Evolutionary conservation across 352 stramenopile genomes (phyloP), one percentile per base, ranked within the genome.

Genomic region (Pythium volutum): DNA sequence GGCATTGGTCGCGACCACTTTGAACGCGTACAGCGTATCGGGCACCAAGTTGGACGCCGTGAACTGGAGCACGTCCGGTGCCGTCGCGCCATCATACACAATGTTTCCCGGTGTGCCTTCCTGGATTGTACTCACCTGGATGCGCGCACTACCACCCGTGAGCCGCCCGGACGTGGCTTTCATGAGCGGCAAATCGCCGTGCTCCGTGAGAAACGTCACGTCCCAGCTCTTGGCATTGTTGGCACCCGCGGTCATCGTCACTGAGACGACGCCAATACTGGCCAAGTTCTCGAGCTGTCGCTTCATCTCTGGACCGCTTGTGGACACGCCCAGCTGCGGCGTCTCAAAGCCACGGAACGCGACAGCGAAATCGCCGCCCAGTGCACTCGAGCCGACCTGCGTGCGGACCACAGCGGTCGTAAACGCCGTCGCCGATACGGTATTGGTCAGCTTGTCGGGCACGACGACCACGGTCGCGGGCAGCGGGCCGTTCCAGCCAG

Each of bases 171-270:
- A 77, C 1, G 95, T 98, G 18, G 88, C 79, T 55, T 86, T 77
- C 75, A 99, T 91, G 42, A 93, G 64, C 9, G 95, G 94, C 16
- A 99, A 62, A 65, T 99, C 84, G 1, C 96, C 95, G n/a, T 97
- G 69, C 52, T 98, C 89, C 10, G 92, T 97, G 20, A 95, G 52
- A 62, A 99, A 99, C 4, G 85, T 96, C 6, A 98, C 76, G 34
- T 84, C 81, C 95, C 95, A 98, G 2, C 51, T 73, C 71, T 82
- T 87, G 0, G 73, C 75, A 49, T 93, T 96, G 61, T 93, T 76
- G 2, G 66, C 45, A 0, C 75, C 71, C 5, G 81, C 66, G 1
- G 73, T 75, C 11, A 62, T 50, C 14, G 79, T 66, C 0, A 98
- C 91, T 3, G 59, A 50, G 16, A 98, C 89, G 16, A 96, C 58